Percentiles rank a stretch among this genome's conserved stretches.
These are phyloP conservation scores for Plasmodium falciparum DNA, from an alignment of 169 alveolate genomes.

Conservation along the genomic window DNA sequence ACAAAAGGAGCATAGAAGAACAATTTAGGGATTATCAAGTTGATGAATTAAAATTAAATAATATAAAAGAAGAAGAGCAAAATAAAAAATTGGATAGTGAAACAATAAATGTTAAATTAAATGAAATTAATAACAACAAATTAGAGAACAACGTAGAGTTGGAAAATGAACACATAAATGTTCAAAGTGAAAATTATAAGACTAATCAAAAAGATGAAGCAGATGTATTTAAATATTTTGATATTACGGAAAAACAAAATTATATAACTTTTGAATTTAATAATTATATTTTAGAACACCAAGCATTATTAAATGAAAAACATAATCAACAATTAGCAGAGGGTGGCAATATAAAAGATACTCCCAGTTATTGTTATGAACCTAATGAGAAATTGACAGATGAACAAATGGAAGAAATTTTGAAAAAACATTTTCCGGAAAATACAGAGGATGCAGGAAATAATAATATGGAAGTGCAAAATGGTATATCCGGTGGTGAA, in stretches of 20 bases:
- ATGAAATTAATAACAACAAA: too few relatives aligned
- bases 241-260: slow-evolving; percentile 38
- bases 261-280: slow-evolving; percentile 46
- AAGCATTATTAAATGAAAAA: not conserved
- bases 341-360: not conserved
- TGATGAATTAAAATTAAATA: not conserved
- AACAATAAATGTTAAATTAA: too few relatives aligned
- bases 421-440: not conserved
- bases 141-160: not conserved
- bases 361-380: not conserved
- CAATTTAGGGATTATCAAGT: not conserved
- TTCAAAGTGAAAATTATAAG: not conserved
- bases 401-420: not conserved
- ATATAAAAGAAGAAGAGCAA: not conserved
- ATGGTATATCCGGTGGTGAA: not conserved
- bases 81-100: not conserved
- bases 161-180: not conserved
- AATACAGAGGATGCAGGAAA: not conserved
- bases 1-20: not conserved
- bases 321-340: not conserved
- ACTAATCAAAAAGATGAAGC: not conserved
- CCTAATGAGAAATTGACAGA: not conserved
- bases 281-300: slow-evolving; percentile 19
- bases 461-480: not conserved
- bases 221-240: slow-evolving; percentile 56